Conservation (phyloP, 2,329 filamentous ascomycete species). For the Harringtonia lauricola region DNA sequence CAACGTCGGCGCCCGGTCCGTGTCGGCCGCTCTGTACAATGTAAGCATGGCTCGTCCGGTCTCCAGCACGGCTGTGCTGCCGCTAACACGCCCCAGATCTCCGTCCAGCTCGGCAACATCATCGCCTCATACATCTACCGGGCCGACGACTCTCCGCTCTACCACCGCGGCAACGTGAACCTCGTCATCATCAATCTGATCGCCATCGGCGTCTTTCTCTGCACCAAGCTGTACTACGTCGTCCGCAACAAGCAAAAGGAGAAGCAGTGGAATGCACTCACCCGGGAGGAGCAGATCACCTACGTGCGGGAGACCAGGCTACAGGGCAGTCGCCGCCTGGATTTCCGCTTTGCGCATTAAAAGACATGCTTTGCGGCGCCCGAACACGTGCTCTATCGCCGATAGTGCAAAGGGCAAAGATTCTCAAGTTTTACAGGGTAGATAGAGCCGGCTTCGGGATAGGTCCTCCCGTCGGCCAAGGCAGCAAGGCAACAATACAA, state of each 20-base stretch:
- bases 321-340: slow-evolving; percentile 31
- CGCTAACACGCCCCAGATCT: no score
- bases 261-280: slow-evolving; percentile 35
- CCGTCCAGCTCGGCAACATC: slow-evolving; percentile 24
- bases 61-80: no score
- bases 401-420: no score
- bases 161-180: slow-evolving; percentile 41
- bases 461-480: no score
- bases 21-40: slow-evolving; percentile 8
- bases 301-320: slow-evolving; percentile 34
- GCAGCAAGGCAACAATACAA: no score
- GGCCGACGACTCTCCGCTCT: slow-evolving; percentile 41
- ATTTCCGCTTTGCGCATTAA: slow-evolving; percentile 30
- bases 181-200: slow-evolving; percentile 37
- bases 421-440: no score
- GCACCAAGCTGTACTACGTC: slow-evolving; percentile 42
- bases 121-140: slow-evolving; percentile 35
- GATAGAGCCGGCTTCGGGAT: no score
- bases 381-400: no score
- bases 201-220: slow-evolving; percentile 37
- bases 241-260: slow-evolving; percentile 33
- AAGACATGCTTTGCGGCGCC: no score
- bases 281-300: slow-evolving; percentile 30
- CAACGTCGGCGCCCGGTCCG: slow-evolving; percentile 8
- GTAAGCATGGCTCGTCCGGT: no score